A percentile compares a stretch with the other conserved stretches of the same genome.
phyloP scores from a whole-genome alignment of 805 yeast species.

The Nakazawaea anatomiae region DNA sequence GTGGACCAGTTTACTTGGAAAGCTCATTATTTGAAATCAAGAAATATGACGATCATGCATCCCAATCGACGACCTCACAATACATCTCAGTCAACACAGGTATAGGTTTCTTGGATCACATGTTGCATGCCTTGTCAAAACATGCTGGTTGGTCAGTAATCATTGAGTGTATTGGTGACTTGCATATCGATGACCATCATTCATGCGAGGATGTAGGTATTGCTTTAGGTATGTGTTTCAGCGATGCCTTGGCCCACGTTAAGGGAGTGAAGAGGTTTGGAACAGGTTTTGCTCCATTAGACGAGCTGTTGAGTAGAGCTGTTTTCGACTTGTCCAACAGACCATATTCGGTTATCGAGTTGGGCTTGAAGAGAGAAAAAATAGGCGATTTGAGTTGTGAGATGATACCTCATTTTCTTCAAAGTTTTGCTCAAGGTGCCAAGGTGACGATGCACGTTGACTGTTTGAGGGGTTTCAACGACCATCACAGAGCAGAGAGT shows the following conservation, averaged over 20 bases:
- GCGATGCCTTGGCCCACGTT: constrained; percentile 82
- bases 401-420: constrained; percentile 97
- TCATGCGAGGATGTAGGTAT: constrained; percentile 94
- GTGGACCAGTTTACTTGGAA: constrained; percentile 67
- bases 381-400: constrained; percentile 90
- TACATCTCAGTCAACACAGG: constrained; percentile 82
- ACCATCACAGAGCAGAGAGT: constrained; percentile 93
- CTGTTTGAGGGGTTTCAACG: constrained; percentile 88
- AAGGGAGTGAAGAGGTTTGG: constrained; percentile 93
- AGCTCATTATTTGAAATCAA: constrained; percentile 46
- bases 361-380: constrained; percentile 87
- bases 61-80: constrained; percentile 67
- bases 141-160: constrained; percentile 95
- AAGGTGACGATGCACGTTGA: constrained; percentile 91
- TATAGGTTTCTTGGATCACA: constrained; percentile 92
- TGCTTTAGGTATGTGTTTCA: constrained; percentile 85
- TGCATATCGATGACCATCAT: constrained; percentile 96
- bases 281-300: constrained; percentile 88
- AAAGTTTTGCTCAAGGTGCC: constrained; percentile 91
- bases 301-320: constrained; percentile 92
- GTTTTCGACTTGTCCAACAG: constrained; percentile 94
- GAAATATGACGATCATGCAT: constrained; percentile 45
- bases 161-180: constrained; percentile 87
- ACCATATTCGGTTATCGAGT: constrained; percentile 84
- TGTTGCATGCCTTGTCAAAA: constrained; percentile 95